A percentile compares a stretch with the other conserved stretches of the same genome.
phyloP scores from a whole-genome alignment of 164 flowering plant species.

The Stephania japonica region DNA sequence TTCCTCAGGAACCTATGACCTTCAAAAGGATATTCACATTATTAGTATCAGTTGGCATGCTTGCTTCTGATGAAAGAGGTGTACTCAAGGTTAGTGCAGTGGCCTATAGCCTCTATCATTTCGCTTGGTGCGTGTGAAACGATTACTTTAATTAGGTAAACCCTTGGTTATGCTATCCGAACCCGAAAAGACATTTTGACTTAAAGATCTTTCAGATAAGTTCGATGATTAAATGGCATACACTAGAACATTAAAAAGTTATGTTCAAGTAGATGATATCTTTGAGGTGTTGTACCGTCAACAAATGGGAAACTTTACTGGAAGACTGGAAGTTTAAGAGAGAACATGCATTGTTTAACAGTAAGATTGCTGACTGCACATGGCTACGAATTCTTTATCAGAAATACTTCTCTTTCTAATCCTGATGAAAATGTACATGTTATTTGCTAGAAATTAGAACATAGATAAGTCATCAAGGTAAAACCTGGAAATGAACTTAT shows the following conservation, averaged over 20 bases:
- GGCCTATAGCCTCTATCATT: background rate
- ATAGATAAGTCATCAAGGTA: background rate
- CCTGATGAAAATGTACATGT: background rate
- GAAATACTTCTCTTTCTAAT: background rate
- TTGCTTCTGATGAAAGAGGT: conserved; percentile 26
- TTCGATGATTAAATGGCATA: too few species aligned
- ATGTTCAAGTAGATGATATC: background rate
- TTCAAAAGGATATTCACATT: conserved; percentile 46
- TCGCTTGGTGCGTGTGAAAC: background rate
- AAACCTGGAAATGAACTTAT: background rate
- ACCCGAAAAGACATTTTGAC: too few species aligned
- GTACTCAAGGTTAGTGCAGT: conserved; percentile 33
- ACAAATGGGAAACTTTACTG: background rate
- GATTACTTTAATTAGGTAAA: too few species aligned
- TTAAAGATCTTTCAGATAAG: too few species aligned
- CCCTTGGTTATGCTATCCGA: too few species aligned
- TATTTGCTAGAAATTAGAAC: background rate
- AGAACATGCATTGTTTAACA: too few species aligned
- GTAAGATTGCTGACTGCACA: too few species aligned
- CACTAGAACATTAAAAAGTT: too few species aligned
- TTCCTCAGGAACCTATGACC: conserved; percentile 43
- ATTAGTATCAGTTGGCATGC: conserved; percentile 33
- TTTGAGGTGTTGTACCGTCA: background rate
- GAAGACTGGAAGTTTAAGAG: too few species aligned
- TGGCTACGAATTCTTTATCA: background rate